Evolutionary conservation across 495 filamentous ascomycete species (phyloP).

Genomic region (Acidomyces sp.): DNA sequence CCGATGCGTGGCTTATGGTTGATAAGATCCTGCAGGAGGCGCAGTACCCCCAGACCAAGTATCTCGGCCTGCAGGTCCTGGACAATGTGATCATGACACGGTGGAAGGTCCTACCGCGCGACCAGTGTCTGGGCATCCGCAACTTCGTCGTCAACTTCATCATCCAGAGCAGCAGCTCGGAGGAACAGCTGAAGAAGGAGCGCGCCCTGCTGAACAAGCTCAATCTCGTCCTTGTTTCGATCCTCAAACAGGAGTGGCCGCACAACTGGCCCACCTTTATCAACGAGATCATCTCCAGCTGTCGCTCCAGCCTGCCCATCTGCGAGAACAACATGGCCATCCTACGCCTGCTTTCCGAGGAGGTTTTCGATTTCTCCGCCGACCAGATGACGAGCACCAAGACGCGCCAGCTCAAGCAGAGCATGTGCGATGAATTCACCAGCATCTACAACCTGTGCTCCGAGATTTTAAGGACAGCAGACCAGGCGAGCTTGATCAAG

Average conservation of each 20-base stretch:
- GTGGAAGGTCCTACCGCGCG: constrained; percentile 92
- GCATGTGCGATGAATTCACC: constrained; percentile 96
- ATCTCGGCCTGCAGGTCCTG: constrained; percentile 87
- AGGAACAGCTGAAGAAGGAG: constrained; percentile 69
- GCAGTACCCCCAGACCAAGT: constrained; percentile 90
- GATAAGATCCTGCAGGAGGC: constrained; percentile 88
- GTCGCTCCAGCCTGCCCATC: constrained; percentile 83
- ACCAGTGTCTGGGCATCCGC: constrained; percentile 93
- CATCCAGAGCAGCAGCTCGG: constrained; percentile 76
- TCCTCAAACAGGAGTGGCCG: constrained; percentile 99
- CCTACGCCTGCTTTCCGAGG: constrained; percentile 85
- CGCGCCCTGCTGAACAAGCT: constrained; percentile 90
- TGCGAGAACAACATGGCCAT: constrained; percentile 99
- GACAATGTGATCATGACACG: constrained; percentile 98
- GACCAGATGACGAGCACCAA: constrained; percentile 97
- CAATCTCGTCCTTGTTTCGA: constrained; percentile 90
- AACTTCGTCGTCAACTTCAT: constrained; percentile 98
- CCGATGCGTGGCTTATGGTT: constrained; percentile 92
- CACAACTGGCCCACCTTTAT: constrained; percentile 99
- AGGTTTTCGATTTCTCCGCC: constrained; percentile 96
- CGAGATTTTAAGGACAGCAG: constrained; percentile 78
- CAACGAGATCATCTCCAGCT: constrained; percentile 96
- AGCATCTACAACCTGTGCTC: constrained; percentile 94
- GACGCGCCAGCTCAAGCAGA: constrained; percentile 88
- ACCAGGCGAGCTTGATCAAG: constrained; percentile 77